These are phyloP conservation scores for Ceratocystis lukuohia DNA, from an alignment of 2,329 filamentous ascomycete species.

Conservation along the genomic window DNA sequence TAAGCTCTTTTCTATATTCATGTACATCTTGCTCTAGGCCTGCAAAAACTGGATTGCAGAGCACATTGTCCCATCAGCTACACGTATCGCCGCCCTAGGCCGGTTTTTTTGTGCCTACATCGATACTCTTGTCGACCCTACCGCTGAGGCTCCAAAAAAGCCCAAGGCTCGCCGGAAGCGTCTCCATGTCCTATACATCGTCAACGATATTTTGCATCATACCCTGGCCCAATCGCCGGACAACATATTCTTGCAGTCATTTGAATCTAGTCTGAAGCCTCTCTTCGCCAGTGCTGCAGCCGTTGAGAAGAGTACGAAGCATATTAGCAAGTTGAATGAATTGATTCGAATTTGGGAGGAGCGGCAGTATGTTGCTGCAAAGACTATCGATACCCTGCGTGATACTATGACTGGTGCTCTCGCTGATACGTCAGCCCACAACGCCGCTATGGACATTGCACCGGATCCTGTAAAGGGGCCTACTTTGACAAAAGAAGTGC, in stretches of 20 bases:
- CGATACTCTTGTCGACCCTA: conserved; percentile 29
- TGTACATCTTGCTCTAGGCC: conserved; percentile 41
- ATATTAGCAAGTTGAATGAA: conserved; percentile 48
- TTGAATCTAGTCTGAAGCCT: conserved; percentile 47
- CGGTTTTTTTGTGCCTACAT: conserved; percentile 60
- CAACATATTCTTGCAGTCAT: conserved; percentile 38
- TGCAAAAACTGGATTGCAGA: conserved; percentile 76
- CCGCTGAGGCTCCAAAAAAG: background rate
- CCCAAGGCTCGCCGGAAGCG: conserved; percentile 42
- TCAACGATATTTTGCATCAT: conserved; percentile 69
- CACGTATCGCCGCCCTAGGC: conserved; percentile 52
- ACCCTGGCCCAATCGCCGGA: conserved; percentile 39
- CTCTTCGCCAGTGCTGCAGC: conserved; percentile 46
- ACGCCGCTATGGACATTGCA: conserved; percentile 21
- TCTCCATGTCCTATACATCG: conserved; percentile 62
- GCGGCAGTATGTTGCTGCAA: conserved; percentile 45
- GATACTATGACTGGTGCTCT: conserved; percentile 32
- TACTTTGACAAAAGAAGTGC: conserved; percentile 41
- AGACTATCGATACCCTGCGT: conserved; percentile 44
- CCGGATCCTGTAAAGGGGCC: conserved; percentile 20
- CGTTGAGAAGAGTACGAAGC: conserved; percentile 49
- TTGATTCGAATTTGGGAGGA: conserved; percentile 60
- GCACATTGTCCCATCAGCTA: conserved; percentile 54
- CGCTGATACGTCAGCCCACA: conserved; percentile 6
- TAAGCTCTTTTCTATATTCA: conserved; percentile 28